Evolutionary conservation across 345 rosid species (phyloP).

Genomic region (Brassica napus): Da-Ae NC_063436.1:32776001-32776500

Average conservation of each 20-base stretch:
- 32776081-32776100: slow-evolving; percentile 80
- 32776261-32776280: neutral
- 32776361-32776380: slow-evolving; percentile 88
- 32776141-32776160: slow-evolving; percentile 99
- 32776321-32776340: slow-evolving; percentile 97
- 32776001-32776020: neutral
- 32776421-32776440: slow-evolving; percentile 99
- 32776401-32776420: slow-evolving; percentile 99
- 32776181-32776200: slow-evolving; percentile 96
- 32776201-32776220: slow-evolving; percentile 94
- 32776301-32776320: neutral
- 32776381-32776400: slow-evolving; percentile 96
- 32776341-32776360: slow-evolving; percentile 98
- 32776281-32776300: neutral
- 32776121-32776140: slow-evolving; percentile 86
- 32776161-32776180: slow-evolving; percentile 99
- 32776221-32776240: slow-evolving; percentile 99
- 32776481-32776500: slow-evolving; percentile 99
- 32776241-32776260: slow-evolving; percentile 79
- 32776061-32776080: neutral
- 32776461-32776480: slow-evolving; percentile 99
- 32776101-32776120: slow-evolving; percentile 87
- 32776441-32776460: slow-evolving; percentile 96
- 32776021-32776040: neutral
- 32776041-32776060: neutral